Evolutionary conservation across 208 protist species (phyloP).

Genomic region (Acanthamoeba castellanii): DNA sequence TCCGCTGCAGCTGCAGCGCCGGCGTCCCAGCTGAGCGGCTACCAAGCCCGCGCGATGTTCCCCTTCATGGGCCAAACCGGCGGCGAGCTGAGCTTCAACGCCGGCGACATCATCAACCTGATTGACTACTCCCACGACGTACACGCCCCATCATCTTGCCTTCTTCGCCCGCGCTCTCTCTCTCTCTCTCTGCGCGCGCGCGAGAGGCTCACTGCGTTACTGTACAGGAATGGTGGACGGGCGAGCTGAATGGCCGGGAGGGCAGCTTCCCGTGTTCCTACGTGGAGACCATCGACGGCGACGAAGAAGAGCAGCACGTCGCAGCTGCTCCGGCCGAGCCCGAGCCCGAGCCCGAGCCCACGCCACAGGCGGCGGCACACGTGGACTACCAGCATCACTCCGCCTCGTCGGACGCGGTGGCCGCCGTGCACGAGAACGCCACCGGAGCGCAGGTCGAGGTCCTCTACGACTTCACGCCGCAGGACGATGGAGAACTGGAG

Average conservation of each 20-base stretch:
- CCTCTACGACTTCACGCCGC: constrained; percentile 24
- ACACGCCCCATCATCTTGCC: neutral
- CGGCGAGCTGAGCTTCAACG: constrained; percentile 7
- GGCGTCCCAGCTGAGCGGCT: neutral
- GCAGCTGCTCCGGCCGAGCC: neutral
- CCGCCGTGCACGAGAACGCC: neutral
- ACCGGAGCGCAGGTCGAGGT: neutral
- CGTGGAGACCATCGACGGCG: neutral
- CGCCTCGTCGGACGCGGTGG: neutral
- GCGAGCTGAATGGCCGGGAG: neutral
- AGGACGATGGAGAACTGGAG: neutral
- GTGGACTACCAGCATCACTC: neutral
- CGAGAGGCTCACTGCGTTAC: neutral
- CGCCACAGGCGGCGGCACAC: too few relatives aligned
- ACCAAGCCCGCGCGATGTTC: neutral
- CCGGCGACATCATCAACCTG: constrained; percentile 30
- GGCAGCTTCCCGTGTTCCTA: constrained; percentile 34
- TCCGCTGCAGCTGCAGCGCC: neutral
- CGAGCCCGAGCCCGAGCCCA: neutral
- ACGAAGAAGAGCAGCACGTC: neutral
- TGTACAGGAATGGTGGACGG: constrained; percentile 30
- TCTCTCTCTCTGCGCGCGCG: neutral
- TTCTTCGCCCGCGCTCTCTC: neutral
- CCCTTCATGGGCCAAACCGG: neutral
- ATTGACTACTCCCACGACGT: neutral